These are phyloP conservation scores for Phytophthora capsici DNA, from an alignment of 352 stramenopile species.

Conservation along the genomic window DNA sequence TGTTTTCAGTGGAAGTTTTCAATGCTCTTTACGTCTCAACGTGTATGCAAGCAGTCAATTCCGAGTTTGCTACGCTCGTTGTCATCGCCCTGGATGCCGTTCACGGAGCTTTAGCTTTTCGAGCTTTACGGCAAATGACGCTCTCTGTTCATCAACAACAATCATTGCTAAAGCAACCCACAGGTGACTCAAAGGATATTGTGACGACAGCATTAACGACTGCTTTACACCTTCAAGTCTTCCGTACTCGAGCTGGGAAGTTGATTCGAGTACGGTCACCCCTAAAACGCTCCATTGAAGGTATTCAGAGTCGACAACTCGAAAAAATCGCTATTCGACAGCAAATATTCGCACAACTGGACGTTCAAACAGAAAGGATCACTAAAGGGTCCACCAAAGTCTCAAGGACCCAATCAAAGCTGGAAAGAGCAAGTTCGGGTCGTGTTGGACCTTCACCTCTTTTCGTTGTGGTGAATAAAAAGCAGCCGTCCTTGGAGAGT, in stretches of 20 bases:
- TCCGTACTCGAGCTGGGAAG: constrained; percentile 6
- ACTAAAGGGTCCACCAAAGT: no score
- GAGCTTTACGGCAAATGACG: background rate
- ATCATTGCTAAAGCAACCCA: background rate
- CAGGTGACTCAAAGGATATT: background rate
- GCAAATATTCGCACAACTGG: background rate
- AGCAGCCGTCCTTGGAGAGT: background rate
- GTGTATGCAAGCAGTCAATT: constrained; percentile 39
- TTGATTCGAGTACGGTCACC: constrained; percentile 18
- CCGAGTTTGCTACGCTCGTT: constrained; percentile 13
- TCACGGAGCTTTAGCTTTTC: constrained; percentile 10
- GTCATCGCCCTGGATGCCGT: constrained; percentile 33
- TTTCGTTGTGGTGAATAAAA: background rate
- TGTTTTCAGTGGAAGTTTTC: constrained; percentile 47
- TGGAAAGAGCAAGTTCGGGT: background rate
- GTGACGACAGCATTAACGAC: constrained; percentile 4
- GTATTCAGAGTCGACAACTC: constrained; percentile 8
- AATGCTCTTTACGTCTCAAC: constrained; percentile 36
- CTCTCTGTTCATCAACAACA: constrained; percentile 2
- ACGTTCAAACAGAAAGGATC: no score
- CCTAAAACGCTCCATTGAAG: background rate
- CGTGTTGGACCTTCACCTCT: background rate
- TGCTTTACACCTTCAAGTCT: constrained; percentile 5
- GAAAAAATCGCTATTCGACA: background rate
- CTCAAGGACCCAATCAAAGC: no score